Percentiles rank a stretch among this genome's conserved stretches.
Evolutionary conservation across 805 yeast genomes (phyloP).

Genomic region (Zygoascus bituminiphila): DNA sequence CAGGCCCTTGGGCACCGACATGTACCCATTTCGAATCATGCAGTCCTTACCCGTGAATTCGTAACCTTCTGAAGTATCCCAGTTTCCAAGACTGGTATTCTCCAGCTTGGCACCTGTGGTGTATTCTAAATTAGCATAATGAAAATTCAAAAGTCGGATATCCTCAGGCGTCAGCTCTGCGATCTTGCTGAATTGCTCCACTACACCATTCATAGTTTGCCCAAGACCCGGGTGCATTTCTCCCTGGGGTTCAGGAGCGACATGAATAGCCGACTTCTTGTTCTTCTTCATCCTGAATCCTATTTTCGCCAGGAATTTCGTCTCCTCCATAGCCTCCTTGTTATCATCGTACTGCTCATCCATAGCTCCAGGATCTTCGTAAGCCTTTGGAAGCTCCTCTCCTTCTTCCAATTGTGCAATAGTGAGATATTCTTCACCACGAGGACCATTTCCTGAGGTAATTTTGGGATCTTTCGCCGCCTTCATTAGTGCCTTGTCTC

Average conservation of each 20-base stretch:
- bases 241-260: slow-evolving; percentile 30
- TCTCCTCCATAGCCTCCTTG: slow-evolving; percentile 24
- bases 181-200: slow-evolving; percentile 26
- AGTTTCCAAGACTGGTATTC: slow-evolving; percentile 29
- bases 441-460: slow-evolving; percentile 1
- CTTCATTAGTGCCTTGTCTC: slow-evolving; percentile 30
- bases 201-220: slow-evolving; percentile 28
- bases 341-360: slow-evolving; percentile 16
- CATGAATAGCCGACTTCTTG: slow-evolving; percentile 3
- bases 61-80: slow-evolving; percentile 36
- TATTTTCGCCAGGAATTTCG: slow-evolving; percentile 23
- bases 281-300: slow-evolving; percentile 20
- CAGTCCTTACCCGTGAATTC: slow-evolving; percentile 34
- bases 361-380: slow-evolving; percentile 22
- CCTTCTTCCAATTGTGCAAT: slow-evolving; percentile 33
- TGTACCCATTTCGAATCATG: slow-evolving; percentile 31
- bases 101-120: slow-evolving; percentile 29
- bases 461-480: slow-evolving; percentile 32
- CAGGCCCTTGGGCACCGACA: slow-evolving; percentile 30
- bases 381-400: slow-evolving; percentile 25
- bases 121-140: slow-evolving; percentile 34
- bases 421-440: slow-evolving; percentile 26
- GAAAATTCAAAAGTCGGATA: slow-evolving; percentile 32
- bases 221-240: slow-evolving; percentile 31
- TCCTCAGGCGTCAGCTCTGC: slow-evolving; percentile 31